phyloP scores from a whole-genome alignment of 305 asterid genomes.

The Fraxinus albicans region DNA sequence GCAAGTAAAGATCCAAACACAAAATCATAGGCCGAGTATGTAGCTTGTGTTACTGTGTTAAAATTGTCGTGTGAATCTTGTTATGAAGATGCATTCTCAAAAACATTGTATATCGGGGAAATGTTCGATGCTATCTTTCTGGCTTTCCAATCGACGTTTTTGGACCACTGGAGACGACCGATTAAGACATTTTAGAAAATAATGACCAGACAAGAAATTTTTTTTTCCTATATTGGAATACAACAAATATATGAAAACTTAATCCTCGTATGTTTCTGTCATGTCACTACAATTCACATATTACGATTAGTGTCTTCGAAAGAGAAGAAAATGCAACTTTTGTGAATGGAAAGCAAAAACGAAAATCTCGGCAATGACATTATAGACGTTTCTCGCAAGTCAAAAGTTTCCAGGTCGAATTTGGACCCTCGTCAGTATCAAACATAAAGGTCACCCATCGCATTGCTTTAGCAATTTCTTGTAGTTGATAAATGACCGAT shows the following conservation, averaged over 20 bases:
- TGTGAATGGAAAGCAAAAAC: background rate
- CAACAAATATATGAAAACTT: background rate
- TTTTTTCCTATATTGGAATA: background rate
- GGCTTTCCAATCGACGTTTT: background rate
- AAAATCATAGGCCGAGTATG: background rate
- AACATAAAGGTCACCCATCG: slow-evolving; percentile 60
- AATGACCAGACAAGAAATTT: background rate
- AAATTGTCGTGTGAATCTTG: background rate
- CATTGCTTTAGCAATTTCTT: slow-evolving; percentile 45
- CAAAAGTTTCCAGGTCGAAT: slow-evolving; percentile 61
- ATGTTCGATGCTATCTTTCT: background rate
- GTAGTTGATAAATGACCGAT: slow-evolving; percentile 39
- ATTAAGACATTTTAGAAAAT: background rate
- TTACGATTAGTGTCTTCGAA: background rate
- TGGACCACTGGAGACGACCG: background rate
- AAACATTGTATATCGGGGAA: background rate
- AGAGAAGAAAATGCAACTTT: background rate
- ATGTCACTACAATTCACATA: background rate
- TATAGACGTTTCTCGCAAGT: slow-evolving; percentile 55
- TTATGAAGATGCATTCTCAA: background rate
- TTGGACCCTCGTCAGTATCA: slow-evolving; percentile 63
- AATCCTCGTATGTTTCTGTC: background rate
- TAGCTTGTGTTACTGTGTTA: background rate
- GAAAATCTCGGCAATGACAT: background rate
- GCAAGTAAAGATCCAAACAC: slow-evolving; percentile 44